Base-by-base conservation (phyloP, 2,329 filamentous ascomycete species). In the Diaporthe sp. region DNA sequence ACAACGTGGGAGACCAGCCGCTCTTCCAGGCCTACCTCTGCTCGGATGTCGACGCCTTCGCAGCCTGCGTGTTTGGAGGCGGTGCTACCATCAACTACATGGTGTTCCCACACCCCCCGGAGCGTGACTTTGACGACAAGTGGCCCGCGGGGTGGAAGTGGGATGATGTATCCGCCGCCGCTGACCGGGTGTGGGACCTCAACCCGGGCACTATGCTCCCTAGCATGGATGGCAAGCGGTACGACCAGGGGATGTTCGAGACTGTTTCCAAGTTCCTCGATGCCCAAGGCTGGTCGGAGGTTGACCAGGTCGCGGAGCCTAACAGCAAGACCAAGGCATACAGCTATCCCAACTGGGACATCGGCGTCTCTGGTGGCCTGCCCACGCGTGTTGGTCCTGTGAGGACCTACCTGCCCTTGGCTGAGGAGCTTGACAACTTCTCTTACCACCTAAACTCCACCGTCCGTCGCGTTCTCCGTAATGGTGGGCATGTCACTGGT, bases 111-210 rank as follows among this genome's bases (percentile, higher is more conserved):
- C 65, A 46, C 17, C 65, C 65, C 5, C 65, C 65, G 15, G 65
- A 39, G 65, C 65, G 49, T 28, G 82, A 83, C 78, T 83, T 81
- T 53, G 75, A 68, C 46, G 65, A 82, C 70, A 79, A 80, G 58
- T 82, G 79, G 80, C 81, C 81, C 1, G 74, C 76, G 22, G 81
- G 80, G 39, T 82, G 81, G 81, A 79, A 78, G 71, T 79, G 79
- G 72, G 73, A 75, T 6, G 81, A 82, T 12, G 75, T 82, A 42
- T 70, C 75, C 4, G 73, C 75, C 1, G 80, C 81, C 22, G 77
- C 81, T 12, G 78, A 78, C 25, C 78, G 79, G 2, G 75, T 82
- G 13, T 82, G 79, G 61, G 75, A 77, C 39, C 75, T 79, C 22
- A 81, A 80, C 72, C 79, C 80, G 0, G 79, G 79, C 9, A 80